Conservation (phyloP, 2,329 filamentous ascomycete species). For the Hypoxylon sp. region DNA sequence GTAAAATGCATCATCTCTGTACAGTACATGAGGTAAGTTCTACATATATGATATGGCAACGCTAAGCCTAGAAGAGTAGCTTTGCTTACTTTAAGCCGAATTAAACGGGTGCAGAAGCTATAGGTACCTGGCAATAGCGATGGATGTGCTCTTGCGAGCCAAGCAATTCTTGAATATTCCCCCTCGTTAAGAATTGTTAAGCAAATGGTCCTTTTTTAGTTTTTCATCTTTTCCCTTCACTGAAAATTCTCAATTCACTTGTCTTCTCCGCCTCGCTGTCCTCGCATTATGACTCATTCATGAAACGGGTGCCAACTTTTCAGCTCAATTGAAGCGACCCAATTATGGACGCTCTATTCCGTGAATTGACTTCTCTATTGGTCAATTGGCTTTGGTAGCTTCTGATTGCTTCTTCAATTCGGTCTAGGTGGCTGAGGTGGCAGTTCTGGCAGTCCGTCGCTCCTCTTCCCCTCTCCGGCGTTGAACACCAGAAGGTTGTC, state of each 20-base stretch:
- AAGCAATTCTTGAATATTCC: slow-evolving; percentile 12
- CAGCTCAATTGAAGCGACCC: slow-evolving; percentile 27
- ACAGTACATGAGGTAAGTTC: too few species aligned
- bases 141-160: not conserved
- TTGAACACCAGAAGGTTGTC: slow-evolving; percentile 13
- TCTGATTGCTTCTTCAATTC: slow-evolving; percentile 15
- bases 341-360: slow-evolving; percentile 35
- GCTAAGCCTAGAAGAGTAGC: slow-evolving; percentile 21
- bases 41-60: too few species aligned
- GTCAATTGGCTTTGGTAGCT: slow-evolving; percentile 42
- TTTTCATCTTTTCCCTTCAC: not conserved
- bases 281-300: slow-evolving; percentile 44
- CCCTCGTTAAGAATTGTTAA: slow-evolving; percentile 21
- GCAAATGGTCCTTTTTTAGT: slow-evolving; percentile 4
- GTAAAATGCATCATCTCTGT: slow-evolving; percentile 12
- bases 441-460: slow-evolving; percentile 12
- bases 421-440: slow-evolving; percentile 25
- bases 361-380: slow-evolving; percentile 40
- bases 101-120: slow-evolving; percentile 5
- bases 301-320: slow-evolving; percentile 28
- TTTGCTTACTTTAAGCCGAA: not conserved
- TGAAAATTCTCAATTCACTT: slow-evolving; percentile 26
- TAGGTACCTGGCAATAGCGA: slow-evolving; percentile 1
- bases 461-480: slow-evolving; percentile 15
- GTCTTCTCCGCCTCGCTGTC: slow-evolving; percentile 25